Conservation (phyloP, 441 rosid species). For the Breynia disticha region DNA sequence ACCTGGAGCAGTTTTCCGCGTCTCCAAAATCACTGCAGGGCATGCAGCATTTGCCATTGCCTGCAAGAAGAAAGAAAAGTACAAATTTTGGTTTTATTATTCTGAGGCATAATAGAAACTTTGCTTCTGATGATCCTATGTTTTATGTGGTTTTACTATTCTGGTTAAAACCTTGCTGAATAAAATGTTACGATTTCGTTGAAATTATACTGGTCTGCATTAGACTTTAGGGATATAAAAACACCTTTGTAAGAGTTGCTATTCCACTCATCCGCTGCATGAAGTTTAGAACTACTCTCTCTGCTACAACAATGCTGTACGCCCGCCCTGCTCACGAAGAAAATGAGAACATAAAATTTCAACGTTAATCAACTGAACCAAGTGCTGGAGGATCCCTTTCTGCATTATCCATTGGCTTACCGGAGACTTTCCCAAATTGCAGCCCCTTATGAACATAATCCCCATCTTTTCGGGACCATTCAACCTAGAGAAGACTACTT, state of each 20-base stretch:
- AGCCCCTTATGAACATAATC: slow-evolving; percentile 70
- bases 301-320: slow-evolving; percentile 75
- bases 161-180: slow-evolving; percentile 2
- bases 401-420: slow-evolving; percentile 21
- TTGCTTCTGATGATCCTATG: background rate
- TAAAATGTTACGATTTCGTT: background rate
- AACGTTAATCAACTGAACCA: background rate
- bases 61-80: slow-evolving; percentile 30
- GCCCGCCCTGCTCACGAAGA: slow-evolving; percentile 45
- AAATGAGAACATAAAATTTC: background rate
- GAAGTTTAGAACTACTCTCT: slow-evolving; percentile 83
- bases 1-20: slow-evolving; percentile 92
- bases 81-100: slow-evolving; percentile 1
- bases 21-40: slow-evolving; percentile 84
- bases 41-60: slow-evolving; percentile 89
- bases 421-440: slow-evolving; percentile 81
- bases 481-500: slow-evolving; percentile 41
- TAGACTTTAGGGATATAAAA: slow-evolving; percentile 8
- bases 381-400: background rate
- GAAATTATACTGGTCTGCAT: background rate
- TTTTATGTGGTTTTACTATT: background rate
- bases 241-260: slow-evolving; percentile 86
- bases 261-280: slow-evolving; percentile 99
- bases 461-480: slow-evolving; percentile 79
- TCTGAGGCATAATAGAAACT: no score